Percentiles rank a stretch among this genome's conserved stretches.
Evolutionary conservation across 2,329 filamentous ascomycete genomes (phyloP).

Genomic region (Diaporthe amygdali): DNA sequence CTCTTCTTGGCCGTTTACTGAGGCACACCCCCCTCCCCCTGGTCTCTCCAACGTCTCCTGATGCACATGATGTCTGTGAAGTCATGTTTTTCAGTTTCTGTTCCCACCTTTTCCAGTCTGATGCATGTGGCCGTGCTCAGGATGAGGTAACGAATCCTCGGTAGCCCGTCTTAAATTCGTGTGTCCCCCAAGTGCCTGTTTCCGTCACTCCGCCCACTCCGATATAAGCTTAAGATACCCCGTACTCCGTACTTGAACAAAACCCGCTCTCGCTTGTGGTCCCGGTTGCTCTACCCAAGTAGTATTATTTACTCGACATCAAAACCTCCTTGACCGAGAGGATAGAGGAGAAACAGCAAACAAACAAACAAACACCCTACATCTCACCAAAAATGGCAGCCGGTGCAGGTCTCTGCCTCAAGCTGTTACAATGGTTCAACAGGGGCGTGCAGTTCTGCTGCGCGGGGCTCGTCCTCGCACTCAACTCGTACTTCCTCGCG

Average conservation of each 20-base stretch:
- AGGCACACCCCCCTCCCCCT: background rate
- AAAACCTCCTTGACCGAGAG: background rate
- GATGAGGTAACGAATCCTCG: background rate
- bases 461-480: constrained; percentile 74
- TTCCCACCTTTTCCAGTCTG: constrained; percentile 2
- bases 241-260: background rate
- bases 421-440: constrained; percentile 71
- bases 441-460: constrained; percentile 77
- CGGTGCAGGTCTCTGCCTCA: constrained; percentile 66
- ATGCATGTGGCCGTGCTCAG: constrained; percentile 7
- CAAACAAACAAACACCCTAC: background rate
- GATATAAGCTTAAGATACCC: background rate
- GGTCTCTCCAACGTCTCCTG: background rate
- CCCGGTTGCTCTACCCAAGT: background rate
- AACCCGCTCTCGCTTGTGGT: background rate
- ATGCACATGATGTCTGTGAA: constrained; percentile 12
- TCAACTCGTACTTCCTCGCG: constrained; percentile 86
- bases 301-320: background rate
- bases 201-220: constrained; percentile 7
- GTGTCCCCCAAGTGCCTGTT: background rate
- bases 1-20: background rate
- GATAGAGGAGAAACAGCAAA: background rate
- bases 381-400: constrained; percentile 54
- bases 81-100: background rate
- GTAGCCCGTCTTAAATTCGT: constrained; percentile 12